Base-by-base conservation (phyloP, 768 basidiomycete genomes). In the Kwoniella sp. region DNA sequence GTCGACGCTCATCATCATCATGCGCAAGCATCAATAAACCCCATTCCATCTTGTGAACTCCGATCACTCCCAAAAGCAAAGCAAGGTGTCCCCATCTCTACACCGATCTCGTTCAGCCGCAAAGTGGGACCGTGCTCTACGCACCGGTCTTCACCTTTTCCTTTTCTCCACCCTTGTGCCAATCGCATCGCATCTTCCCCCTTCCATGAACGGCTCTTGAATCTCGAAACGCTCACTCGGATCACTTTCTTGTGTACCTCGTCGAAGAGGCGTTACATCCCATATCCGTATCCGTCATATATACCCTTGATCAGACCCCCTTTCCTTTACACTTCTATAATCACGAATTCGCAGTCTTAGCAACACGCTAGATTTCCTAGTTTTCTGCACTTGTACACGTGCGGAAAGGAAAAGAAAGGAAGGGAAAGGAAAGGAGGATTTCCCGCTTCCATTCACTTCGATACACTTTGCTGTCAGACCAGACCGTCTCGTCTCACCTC, bases 281-380 rank as follows among this genome's bases (percentile, higher is more conserved):
- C 34, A 34, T 34, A 11, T 17, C 41, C 41, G 15, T 45, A 45
- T 45, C 15, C n/a, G n/a, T n/a, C n/a, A n/a, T n/a, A n/a, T n/a
- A n/a, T n/a, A n/a, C 41, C 41, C 41, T 45, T 45, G 11, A 45
- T 45, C 15, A 45, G 34, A 5, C 34, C 41, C 41, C 41, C 41
- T 17, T 45, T 45, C 41, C 41, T 45, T 45, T 45, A 9, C 15
- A 11, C 17, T 45, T 45, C 41, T 45, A 45, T 45, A 45, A 45
- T 45, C 41, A 45, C 41, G 15, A 45, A n/a, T n/a, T 45, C 41
- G 41, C 41, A 45, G 41, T 45, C 15, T 45, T 7, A 45, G 41
- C 41, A 45, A 20, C 41, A 45, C 41, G 41, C 41, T 45, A 45
- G 41, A 45, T n/a, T n/a, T n/a, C n/a, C 41, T 45, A 45, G 41